Percentiles rank a stretch among this genome's conserved stretches.
Conservation (phyloP, 495 filamentous ascomycete genomes). For the Tuber aestivum region DNA sequence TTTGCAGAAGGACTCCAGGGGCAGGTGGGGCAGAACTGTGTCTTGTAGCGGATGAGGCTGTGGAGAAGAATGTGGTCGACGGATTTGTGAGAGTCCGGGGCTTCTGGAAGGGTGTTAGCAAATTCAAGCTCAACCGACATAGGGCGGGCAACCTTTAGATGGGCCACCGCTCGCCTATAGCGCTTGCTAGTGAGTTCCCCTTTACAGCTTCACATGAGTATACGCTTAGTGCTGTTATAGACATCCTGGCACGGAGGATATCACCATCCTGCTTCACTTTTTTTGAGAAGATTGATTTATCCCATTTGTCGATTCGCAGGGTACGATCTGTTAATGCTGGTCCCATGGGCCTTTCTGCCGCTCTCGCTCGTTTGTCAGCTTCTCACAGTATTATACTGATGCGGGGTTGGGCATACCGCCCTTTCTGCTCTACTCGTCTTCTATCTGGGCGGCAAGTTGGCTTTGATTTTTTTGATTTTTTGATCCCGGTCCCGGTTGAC, state of each 20-base stretch:
- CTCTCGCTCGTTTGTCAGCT: neutral
- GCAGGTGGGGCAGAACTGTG: neutral
- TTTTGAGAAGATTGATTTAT: neutral
- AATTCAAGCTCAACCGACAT: neutral
- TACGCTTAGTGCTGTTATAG: neutral
- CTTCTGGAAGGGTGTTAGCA: conserved; percentile 2
- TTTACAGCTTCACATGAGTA: neutral
- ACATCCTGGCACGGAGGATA: neutral
- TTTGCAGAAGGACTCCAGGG: neutral
- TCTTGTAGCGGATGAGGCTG: neutral
- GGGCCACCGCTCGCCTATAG: neutral
- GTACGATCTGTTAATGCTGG: neutral
- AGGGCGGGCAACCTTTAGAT: neutral
- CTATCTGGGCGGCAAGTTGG: neutral
- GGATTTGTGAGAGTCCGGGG: neutral
- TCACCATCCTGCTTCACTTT: neutral
- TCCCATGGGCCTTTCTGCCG: neutral
- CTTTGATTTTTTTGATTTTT: neutral
- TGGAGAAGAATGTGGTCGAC: neutral
- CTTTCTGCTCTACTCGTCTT: neutral
- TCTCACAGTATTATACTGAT: neutral
- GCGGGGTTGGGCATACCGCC: neutral
- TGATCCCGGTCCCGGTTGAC: neutral
- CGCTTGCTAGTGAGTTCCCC: neutral
- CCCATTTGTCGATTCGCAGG: neutral